Conservation (phyloP, 139 green algal species). For the Diplosphaera chodatii region DNA sequence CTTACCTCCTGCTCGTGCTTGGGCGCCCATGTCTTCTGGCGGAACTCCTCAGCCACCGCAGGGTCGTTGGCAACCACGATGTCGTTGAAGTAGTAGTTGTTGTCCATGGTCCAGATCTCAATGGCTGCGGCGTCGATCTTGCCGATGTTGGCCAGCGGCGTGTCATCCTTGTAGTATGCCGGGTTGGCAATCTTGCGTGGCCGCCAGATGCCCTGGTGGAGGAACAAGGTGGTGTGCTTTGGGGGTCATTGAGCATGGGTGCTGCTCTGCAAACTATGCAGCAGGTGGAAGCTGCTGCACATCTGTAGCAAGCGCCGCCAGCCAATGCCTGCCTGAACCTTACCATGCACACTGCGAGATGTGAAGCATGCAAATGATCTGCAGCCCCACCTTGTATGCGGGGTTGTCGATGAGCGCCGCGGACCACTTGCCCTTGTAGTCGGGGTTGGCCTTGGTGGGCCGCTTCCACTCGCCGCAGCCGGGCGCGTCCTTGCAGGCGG, state of each 20-base stretch:
- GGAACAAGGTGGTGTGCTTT: neutral
- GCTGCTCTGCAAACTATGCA: neutral
- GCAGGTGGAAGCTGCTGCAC: too few relatives aligned
- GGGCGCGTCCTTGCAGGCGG: slow-evolving; percentile 54
- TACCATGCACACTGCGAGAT: too few relatives aligned
- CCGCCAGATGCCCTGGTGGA: slow-evolving; percentile 49
- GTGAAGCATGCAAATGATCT: too few relatives aligned
- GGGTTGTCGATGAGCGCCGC: slow-evolving; percentile 85
- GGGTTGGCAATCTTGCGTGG: slow-evolving; percentile 76
- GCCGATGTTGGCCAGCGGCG: slow-evolving; percentile 56
- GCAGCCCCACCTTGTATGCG: slow-evolving; percentile 81
- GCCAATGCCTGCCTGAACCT: too few relatives aligned
- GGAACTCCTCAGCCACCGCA: slow-evolving; percentile 37
- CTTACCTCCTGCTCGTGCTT: slow-evolving; percentile 42
- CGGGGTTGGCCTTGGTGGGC: slow-evolving; percentile 80
- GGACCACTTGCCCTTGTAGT: slow-evolving; percentile 85
- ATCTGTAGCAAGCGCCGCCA: too few relatives aligned
- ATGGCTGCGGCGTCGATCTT: slow-evolving; percentile 68
- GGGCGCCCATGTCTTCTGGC: slow-evolving; percentile 41
- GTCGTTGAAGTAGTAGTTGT: slow-evolving; percentile 75
- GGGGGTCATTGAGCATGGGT: too few relatives aligned
- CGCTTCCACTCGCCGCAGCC: slow-evolving; percentile 86
- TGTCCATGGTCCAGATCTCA: slow-evolving; percentile 87
- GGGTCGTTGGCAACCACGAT: slow-evolving; percentile 62
- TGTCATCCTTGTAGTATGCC: slow-evolving; percentile 47